Evolutionary conservation across 2,329 filamentous ascomycete species (phyloP).

Genomic region (Monosporascus cannonballus): DNA sequence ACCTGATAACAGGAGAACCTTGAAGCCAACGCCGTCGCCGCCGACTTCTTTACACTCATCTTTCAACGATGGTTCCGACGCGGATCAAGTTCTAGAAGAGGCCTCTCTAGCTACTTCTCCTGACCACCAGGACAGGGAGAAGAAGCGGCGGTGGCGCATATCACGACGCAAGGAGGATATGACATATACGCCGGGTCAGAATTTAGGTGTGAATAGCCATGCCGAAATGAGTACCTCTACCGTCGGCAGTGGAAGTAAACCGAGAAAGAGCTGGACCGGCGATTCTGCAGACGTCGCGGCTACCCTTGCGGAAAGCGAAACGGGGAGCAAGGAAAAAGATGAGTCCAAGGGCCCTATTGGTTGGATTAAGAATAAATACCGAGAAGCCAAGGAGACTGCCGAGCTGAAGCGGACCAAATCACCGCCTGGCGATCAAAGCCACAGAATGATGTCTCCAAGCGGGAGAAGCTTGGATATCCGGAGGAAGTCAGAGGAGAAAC

Average conservation of each 20-base stretch:
- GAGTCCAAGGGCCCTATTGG: slow-evolving; percentile 47
- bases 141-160: slow-evolving; percentile 66
- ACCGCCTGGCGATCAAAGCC: slow-evolving; percentile 37
- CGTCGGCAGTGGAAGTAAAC: slow-evolving; percentile 52
- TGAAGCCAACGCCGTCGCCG: slow-evolving; percentile 67
- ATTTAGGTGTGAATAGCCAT: slow-evolving; percentile 54
- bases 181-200: slow-evolving; percentile 37
- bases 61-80: slow-evolving; percentile 75
- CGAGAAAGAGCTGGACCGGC: slow-evolving; percentile 43
- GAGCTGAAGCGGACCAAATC: slow-evolving; percentile 53
- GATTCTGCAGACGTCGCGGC: slow-evolving; percentile 43
- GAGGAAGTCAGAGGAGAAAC: slow-evolving; percentile 32
- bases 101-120: slow-evolving; percentile 8
- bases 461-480: slow-evolving; percentile 44
- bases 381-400: slow-evolving; percentile 51
- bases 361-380: slow-evolving; percentile 56
- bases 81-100: slow-evolving; percentile 63
- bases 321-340: slow-evolving; percentile 36
- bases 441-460: slow-evolving; percentile 29
- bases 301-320: slow-evolving; percentile 32
- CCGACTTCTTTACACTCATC: slow-evolving; percentile 71
- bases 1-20: slow-evolving; percentile 36
- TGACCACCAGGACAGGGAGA: slow-evolving; percentile 56
- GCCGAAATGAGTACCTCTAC: slow-evolving; percentile 64
- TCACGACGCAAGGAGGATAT: slow-evolving; percentile 60